Conservation (phyloP, 108 stramenopile species). For the Bacterosira constricta region DNA sequence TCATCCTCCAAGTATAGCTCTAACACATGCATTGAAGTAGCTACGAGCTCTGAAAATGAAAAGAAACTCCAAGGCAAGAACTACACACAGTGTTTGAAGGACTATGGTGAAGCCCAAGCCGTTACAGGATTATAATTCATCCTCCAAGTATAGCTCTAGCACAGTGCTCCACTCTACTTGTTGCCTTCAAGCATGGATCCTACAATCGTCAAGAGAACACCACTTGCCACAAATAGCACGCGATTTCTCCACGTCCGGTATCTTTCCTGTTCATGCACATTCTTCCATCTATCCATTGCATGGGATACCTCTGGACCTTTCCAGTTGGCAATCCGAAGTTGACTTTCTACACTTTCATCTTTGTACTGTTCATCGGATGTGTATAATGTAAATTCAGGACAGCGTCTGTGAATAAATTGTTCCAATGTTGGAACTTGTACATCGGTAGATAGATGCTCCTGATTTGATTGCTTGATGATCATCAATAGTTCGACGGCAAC, state of each 20-base stretch:
- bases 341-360: conserved; percentile 50
- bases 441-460: conserved; percentile 8
- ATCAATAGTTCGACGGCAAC: conserved; percentile 44
- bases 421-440: conserved; percentile 18
- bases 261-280: conserved; percentile 16
- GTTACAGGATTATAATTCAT: too few relatives aligned
- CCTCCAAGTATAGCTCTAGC: too few relatives aligned
- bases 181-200: too few relatives aligned
- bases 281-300: conserved; percentile 24
- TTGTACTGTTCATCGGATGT: conserved; percentile 33
- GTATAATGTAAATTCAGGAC: conserved; percentile 32
- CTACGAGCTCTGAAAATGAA: too few relatives aligned
- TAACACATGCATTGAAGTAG: too few relatives aligned
- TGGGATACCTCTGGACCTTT: conserved; percentile 10
- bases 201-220: conserved; percentile 1
- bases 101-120: too few relatives aligned
- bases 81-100: too few relatives aligned
- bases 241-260: background rate
- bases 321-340: conserved; percentile 30
- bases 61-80: too few relatives aligned
- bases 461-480: conserved; percentile 10
- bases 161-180: too few relatives aligned
- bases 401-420: conserved; percentile 18
- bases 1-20: too few relatives aligned
- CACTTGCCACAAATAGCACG: background rate